Evolutionary conservation across 2,329 filamentous ascomycete species (phyloP).

Genomic region (Pestalotiopsis sp.): DNA sequence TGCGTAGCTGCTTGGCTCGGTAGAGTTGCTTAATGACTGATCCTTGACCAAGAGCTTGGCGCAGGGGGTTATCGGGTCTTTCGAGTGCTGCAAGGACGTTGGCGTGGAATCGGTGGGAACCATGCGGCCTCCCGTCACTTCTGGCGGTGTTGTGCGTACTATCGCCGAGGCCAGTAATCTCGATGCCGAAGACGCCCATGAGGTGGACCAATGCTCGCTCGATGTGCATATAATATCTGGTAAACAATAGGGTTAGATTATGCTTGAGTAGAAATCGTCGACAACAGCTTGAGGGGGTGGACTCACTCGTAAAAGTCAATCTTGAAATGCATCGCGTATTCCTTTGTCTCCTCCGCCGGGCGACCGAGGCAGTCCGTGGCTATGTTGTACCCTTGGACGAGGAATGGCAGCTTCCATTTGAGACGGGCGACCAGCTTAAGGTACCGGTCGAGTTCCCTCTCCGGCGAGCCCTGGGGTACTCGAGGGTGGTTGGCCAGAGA

Average conservation of each 20-base stretch:
- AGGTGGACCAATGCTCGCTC: slow-evolving; percentile 72
- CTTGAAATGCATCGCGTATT: slow-evolving; percentile 69
- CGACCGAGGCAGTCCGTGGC: slow-evolving; percentile 46
- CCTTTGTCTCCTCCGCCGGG: slow-evolving; percentile 30
- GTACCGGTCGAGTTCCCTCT: slow-evolving; percentile 55
- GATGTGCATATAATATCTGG: slow-evolving; percentile 63
- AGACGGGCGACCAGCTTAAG: slow-evolving; percentile 62
- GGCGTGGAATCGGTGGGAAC: slow-evolving; percentile 64
- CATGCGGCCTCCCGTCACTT: background rate
- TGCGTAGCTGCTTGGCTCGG: slow-evolving; percentile 70
- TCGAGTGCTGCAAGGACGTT: slow-evolving; percentile 68
- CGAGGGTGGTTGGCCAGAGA: background rate
- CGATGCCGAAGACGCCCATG: slow-evolving; percentile 64
- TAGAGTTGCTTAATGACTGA: slow-evolving; percentile 61
- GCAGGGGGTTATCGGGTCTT: slow-evolving; percentile 57
- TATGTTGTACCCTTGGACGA: slow-evolving; percentile 57
- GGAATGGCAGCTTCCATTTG: slow-evolving; percentile 65
- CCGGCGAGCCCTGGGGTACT: background rate
- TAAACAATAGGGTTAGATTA: background rate
- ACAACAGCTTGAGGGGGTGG: background rate
- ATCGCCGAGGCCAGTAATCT: slow-evolving; percentile 36
- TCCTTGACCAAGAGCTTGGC: slow-evolving; percentile 55
- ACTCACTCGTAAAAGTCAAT: slow-evolving; percentile 72
- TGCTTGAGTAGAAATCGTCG: background rate
- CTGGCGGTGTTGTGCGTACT: slow-evolving; percentile 15